phyloP scores from a whole-genome alignment of 768 basidiomycete genomes.

The Mycena belliarum region DNA sequence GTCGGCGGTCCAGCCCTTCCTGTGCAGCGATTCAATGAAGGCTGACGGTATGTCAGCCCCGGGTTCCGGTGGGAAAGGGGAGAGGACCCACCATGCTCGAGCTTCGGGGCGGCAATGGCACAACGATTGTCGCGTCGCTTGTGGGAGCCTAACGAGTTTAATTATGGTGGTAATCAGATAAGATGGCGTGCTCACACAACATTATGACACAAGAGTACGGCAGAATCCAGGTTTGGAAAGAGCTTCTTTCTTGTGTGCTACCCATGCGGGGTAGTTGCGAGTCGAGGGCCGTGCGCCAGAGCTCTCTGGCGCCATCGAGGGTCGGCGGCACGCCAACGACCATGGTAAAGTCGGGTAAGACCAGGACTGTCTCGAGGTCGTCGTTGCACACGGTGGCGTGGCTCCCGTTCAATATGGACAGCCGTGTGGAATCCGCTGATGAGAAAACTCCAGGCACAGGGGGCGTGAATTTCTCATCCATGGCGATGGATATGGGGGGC shows the following conservation, averaged over 20 bases:
- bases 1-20: slow-evolving; percentile 73
- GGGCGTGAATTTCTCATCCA: slow-evolving; percentile 30
- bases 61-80: no score
- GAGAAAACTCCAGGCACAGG: slow-evolving; percentile 58
- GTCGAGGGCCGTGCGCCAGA: slow-evolving; percentile 68
- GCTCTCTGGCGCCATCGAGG: slow-evolving; percentile 60
- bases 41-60: slow-evolving; percentile 37
- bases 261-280: slow-evolving; percentile 55
- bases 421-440: slow-evolving; percentile 51
- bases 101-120: slow-evolving; percentile 80
- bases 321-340: slow-evolving; percentile 72
- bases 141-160: slow-evolving; percentile 77
- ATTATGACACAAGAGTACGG: slow-evolving; percentile 91
- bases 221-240: slow-evolving; percentile 71
- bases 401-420: slow-evolving; percentile 84
- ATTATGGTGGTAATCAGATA: slow-evolving; percentile 1
- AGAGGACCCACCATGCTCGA: slow-evolving; percentile 60
- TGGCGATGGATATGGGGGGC: slow-evolving; percentile 26
- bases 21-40: slow-evolving; percentile 62
- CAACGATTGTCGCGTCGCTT: slow-evolving; percentile 92
- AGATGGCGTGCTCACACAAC: slow-evolving; percentile 60
- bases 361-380: slow-evolving; percentile 74
- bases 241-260: slow-evolving; percentile 41
- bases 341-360: slow-evolving; percentile 91
- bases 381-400: slow-evolving; percentile 72